Conservation (phyloP, 1,139 yeast species). For the Kodamaea fungicola region DNA sequence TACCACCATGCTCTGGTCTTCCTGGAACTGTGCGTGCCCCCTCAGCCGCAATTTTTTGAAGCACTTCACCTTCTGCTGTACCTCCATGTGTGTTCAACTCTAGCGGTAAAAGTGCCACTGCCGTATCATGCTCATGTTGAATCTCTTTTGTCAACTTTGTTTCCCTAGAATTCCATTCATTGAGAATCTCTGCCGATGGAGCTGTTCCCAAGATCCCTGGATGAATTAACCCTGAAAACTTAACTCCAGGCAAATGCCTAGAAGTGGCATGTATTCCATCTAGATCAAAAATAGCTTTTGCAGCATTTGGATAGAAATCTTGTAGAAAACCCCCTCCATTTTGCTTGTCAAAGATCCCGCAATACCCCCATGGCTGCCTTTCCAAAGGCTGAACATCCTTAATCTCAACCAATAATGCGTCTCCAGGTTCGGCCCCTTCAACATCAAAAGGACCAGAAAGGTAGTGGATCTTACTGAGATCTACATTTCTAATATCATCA, state of each 20-base stretch:
- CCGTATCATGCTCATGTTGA: slow-evolving; percentile 27
- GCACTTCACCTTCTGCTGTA: slow-evolving; percentile 23
- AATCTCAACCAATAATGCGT: slow-evolving; percentile 45
- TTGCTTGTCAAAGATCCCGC: slow-evolving; percentile 43
- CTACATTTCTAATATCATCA: slow-evolving; percentile 43
- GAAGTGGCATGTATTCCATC: slow-evolving; percentile 48
- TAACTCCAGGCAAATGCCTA: slow-evolving; percentile 47
- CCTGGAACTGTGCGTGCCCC: slow-evolving; percentile 54
- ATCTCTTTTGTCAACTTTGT: slow-evolving; percentile 23
- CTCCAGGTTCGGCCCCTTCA: slow-evolving; percentile 46
- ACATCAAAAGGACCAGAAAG: slow-evolving; percentile 47
- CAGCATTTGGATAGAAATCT: slow-evolving; percentile 45
- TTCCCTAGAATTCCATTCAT: slow-evolving; percentile 45
- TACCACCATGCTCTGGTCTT: slow-evolving; percentile 51
- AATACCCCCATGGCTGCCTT: slow-evolving; percentile 52
- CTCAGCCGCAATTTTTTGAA: slow-evolving; percentile 27
- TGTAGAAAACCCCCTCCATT: slow-evolving; percentile 53
- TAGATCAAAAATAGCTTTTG: slow-evolving; percentile 50
- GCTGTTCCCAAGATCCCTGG: slow-evolving; percentile 52
- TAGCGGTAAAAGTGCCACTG: slow-evolving; percentile 42
- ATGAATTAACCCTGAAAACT: slow-evolving; percentile 41
- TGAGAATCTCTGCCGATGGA: slow-evolving; percentile 39
- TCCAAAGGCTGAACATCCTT: slow-evolving; percentile 51
- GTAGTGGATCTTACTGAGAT: slow-evolving; percentile 43
- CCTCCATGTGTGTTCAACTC: slow-evolving; percentile 38